Base-by-base conservation (phyloP, 257 asterid species). In the Thymus mandschuricus region DNA sequence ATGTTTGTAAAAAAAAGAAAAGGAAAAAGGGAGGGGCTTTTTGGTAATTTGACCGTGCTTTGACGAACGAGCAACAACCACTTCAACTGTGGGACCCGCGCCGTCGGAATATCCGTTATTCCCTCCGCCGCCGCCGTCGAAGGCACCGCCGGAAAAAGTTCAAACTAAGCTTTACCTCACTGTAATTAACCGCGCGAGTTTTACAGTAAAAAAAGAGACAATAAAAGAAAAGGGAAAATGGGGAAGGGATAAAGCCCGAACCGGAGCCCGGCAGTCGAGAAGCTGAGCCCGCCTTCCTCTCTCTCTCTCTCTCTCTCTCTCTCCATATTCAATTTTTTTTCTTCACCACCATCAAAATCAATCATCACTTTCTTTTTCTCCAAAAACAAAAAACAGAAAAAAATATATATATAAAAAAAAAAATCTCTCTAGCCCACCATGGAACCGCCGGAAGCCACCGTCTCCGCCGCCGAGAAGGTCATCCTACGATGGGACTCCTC, bases 401-500 rank as follows among this genome's bases (percentile, higher is more conserved):
- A 44, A 45, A 50, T 5, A 13, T 12, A 4, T 38, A 46, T 27
- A 63, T 49, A 45, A 50, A 51, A 52, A 55, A 45, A 50, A 51
- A 52, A 5, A 6, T 38, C 8, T 70, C 60, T 71, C 60, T 38
- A 10, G 59, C 48, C 52, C 51, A 27, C 87, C 70, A 89, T 87
- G 96, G 90, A 89, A 56, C 85, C 96, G 66, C 92, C 92, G 75
- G 88, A 64, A 35, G 76, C 77, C 70, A 70, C 72, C 75, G 72
- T 85, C 11, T 77, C 97, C 61, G 82, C 89, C 15, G 91, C 98
- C 8, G 87, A 86, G 75, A 82, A 78, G 43, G 77, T 85, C 31
- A 86, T 91, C 50, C 90, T 86, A 29, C 89, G 95, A 0, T 94
- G 99, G 97, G 99, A 91, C 79, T 88, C 98, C 49, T 79, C 92